Evolutionary conservation across 768 basidiomycete species (phyloP).

Genomic region (Tricholoma hemisulphureum): DNA sequence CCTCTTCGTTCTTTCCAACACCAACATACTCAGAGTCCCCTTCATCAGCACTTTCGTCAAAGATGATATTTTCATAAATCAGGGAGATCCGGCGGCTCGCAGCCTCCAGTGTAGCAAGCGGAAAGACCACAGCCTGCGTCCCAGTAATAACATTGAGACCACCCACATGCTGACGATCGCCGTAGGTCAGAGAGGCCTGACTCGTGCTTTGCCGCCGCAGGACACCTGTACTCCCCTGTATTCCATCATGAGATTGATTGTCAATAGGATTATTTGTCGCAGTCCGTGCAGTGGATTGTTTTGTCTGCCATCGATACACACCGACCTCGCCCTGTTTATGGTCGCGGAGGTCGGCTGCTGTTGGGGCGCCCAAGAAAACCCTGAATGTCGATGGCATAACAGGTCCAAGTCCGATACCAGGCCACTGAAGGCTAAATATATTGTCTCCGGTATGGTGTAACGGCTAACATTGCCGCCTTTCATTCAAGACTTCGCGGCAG

Average conservation of each 20-base stretch:
- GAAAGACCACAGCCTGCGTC: slow-evolving; percentile 37
- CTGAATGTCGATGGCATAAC: slow-evolving; percentile 31
- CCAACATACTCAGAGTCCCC: slow-evolving; percentile 25
- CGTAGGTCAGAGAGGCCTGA: neutral
- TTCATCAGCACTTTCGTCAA: slow-evolving; percentile 45
- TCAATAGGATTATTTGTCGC: neutral
- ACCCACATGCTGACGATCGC: neutral
- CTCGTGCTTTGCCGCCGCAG: neutral
- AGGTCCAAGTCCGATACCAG: too few species aligned
- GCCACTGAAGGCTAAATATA: too few species aligned
- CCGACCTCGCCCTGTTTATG: slow-evolving; percentile 34
- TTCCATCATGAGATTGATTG: neutral
- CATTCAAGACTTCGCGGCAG: slow-evolving; percentile 40
- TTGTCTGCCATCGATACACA: slow-evolving; percentile 46
- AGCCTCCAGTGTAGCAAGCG: slow-evolving; percentile 57
- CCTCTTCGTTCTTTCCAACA: slow-evolving; percentile 12
- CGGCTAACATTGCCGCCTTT: slow-evolving; percentile 61
- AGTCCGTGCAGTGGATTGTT: neutral
- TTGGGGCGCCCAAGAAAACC: slow-evolving; percentile 55
- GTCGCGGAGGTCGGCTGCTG: slow-evolving; percentile 32
- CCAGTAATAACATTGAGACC: neutral
- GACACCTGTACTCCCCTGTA: neutral
- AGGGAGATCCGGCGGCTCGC: slow-evolving; percentile 69
- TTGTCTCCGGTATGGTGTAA: slow-evolving; percentile 58
- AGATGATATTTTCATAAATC: slow-evolving; percentile 73